Conservation (phyloP, 805 yeast species). For the Nakazawaea molendinolei region DNA sequence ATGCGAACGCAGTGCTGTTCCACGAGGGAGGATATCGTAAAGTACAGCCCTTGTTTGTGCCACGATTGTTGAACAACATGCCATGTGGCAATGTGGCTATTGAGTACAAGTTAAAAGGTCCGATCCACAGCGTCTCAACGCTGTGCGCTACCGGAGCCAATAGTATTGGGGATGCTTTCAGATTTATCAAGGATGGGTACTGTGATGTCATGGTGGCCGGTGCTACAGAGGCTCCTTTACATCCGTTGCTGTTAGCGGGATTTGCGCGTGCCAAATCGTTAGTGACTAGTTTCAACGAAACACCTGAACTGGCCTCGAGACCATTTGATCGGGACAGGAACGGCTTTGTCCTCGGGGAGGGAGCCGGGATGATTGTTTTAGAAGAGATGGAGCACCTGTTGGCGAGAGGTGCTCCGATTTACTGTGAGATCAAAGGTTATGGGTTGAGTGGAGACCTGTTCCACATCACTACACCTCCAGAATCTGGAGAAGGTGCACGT, state of each 20-base stretch:
- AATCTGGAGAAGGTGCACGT: conserved; percentile 77
- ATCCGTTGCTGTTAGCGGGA: conserved; percentile 84
- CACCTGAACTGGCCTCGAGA: conserved; percentile 63
- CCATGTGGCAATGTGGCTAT: conserved; percentile 90
- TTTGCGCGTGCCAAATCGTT: conserved; percentile 86
- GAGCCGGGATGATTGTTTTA: conserved; percentile 73
- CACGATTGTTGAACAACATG: conserved; percentile 82
- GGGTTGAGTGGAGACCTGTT: conserved; percentile 89
- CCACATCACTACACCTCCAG: conserved; percentile 89
- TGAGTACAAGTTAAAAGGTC: conserved; percentile 70
- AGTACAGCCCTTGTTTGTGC: conserved; percentile 82
- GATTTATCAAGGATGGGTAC: conserved; percentile 72
- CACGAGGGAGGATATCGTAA: conserved; percentile 49
- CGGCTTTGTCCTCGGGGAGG: conserved; percentile 94
- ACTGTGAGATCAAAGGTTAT: conserved; percentile 81
- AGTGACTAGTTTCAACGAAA: conserved; percentile 53
- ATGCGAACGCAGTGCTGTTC: conserved; percentile 53
- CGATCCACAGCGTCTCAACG: conserved; percentile 81
- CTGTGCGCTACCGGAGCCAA: conserved; percentile 98
- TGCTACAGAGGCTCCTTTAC: conserved; percentile 84
- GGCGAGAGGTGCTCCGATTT: conserved; percentile 55
- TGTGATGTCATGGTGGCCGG: conserved; percentile 90
- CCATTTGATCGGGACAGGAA: conserved; percentile 77
- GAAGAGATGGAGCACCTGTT: conserved; percentile 76
- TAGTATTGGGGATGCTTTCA: conserved; percentile 86